A percentile compares a stretch with the other conserved stretches of the same genome.
These are phyloP conservation scores for Pisolithus thermaeus DNA, from an alignment of 1,284 basidiomycete genomes.

Conservation along the genomic window DNA sequence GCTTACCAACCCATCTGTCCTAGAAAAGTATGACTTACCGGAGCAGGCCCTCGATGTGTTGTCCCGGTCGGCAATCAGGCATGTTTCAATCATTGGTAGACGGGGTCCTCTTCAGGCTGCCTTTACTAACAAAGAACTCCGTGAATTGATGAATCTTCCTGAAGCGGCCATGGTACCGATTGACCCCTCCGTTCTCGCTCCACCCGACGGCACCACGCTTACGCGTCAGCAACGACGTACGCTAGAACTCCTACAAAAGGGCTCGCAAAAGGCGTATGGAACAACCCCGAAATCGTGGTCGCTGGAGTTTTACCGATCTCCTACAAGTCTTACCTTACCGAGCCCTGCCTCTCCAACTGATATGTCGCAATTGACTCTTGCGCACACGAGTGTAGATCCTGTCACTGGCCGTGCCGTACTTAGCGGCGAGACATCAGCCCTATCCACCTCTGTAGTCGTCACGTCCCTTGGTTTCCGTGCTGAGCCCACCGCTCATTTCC, in stretches of 20 bases:
- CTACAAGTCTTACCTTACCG: slow-evolving; percentile 43
- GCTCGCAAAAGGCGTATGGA: slow-evolving; percentile 48
- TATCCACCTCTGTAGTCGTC: slow-evolving; percentile 74
- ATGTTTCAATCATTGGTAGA: slow-evolving; percentile 82
- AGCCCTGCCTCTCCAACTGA: slow-evolving; percentile 12
- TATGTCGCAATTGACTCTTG: slow-evolving; percentile 42
- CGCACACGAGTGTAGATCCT: slow-evolving; percentile 56
- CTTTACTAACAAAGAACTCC: slow-evolving; percentile 91
- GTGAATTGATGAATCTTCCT: slow-evolving; percentile 82
- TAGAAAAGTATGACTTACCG: slow-evolving; percentile 81
- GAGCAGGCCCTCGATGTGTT: slow-evolving; percentile 70
- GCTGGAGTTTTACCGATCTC: slow-evolving; percentile 76
- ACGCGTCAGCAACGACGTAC: slow-evolving; percentile 66
- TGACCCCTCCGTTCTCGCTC: slow-evolving; percentile 37
- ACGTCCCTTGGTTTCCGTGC: slow-evolving; percentile 86
- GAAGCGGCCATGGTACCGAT: slow-evolving; percentile 67
- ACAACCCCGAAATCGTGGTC: slow-evolving; percentile 66
- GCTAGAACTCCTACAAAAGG: slow-evolving; percentile 63
- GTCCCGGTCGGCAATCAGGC: slow-evolving; percentile 55
- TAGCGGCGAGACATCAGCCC: slow-evolving; percentile 51
- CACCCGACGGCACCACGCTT: slow-evolving; percentile 32
- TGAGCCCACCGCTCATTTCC: slow-evolving; percentile 51
- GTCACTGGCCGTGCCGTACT: slow-evolving; percentile 46
- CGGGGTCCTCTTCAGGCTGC: slow-evolving; percentile 87
- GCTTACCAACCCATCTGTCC: slow-evolving; percentile 57